Percentiles rank a stretch among this genome's conserved stretches.
Evolutionary conservation across 1,284 basidiomycete genomes (phyloP).

Genomic region (Fomitopsis betulina): DNA sequence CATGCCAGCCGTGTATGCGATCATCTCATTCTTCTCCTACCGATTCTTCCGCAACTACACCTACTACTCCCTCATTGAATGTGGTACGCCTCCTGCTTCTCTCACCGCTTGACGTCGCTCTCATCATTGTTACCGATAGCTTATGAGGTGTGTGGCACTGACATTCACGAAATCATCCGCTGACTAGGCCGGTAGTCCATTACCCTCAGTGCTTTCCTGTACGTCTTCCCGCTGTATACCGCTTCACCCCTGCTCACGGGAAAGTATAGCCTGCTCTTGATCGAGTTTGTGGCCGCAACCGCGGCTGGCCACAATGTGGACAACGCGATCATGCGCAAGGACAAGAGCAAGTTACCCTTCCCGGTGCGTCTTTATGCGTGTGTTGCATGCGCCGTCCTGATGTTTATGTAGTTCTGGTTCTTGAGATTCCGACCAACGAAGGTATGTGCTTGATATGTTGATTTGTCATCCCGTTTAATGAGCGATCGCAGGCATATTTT

Average conservation of each 20-base stretch:
- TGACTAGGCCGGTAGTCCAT: constrained; percentile 44
- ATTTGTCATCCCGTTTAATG: not conserved
- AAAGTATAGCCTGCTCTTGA: constrained; percentile 64
- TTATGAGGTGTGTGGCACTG: constrained; percentile 36
- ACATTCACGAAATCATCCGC: not conserved
- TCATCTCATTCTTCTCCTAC: constrained; percentile 87
- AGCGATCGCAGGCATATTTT: constrained; percentile 61
- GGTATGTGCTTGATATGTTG: constrained; percentile 28
- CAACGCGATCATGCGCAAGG: constrained; percentile 71
- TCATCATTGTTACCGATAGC: constrained; percentile 21
- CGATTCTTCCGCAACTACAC: constrained; percentile 79
- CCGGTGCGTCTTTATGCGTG: constrained; percentile 45
- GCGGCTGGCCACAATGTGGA: constrained; percentile 56
- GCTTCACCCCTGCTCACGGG: constrained; percentile 15
- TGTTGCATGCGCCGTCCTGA: not conserved
- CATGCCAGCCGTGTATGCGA: constrained; percentile 78
- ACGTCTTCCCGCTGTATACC: constrained; percentile 22
- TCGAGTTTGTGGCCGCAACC: constrained; percentile 79
- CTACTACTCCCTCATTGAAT: constrained; percentile 76
- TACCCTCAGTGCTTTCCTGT: constrained; percentile 79
- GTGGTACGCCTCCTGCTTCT: constrained; percentile 40
- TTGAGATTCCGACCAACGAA: constrained; percentile 82
- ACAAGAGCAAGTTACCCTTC: constrained; percentile 71
- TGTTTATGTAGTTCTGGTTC: constrained; percentile 51
- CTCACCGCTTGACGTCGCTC: not conserved